Base-by-base conservation (phyloP, 345 rosid genomes). In the Pelargonium nanum region DNA sequence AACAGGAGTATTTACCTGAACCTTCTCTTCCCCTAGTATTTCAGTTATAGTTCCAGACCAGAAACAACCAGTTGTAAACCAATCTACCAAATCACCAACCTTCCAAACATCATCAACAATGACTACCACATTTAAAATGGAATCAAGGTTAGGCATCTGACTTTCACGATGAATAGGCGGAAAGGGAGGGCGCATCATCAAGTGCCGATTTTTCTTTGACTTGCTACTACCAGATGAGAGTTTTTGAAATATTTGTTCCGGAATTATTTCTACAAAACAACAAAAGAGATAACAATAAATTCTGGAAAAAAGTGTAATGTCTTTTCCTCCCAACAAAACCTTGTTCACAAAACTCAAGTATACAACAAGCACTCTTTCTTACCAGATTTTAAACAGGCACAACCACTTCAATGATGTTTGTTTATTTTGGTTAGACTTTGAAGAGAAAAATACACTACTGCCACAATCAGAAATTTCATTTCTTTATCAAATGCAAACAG, bases 51-150 rank as follows among this genome's bases (percentile, higher is more conserved):
- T 74, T 55, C 84, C 89, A 57, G 86, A 75, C 89, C 94, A 86
- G 72, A 65, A 82, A 71, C 85, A 81, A 34, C 22, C 55, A 67
- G 68, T 75, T 56, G 60, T n/a, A 78, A 80, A 80, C 94, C 89
- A 86, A 69, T 86, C 94, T 30, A 86, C 87, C 69, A 80, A 68
- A 74, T 84, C 87, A 40, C 89, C 89, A 60, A 78, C 84, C 74
- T 68, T 70, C 84, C 84, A 84, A 15, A 10, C 63, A 69, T 77
- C 80, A 70, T 66, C 74, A 61, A 66, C 72, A 26, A 73, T 23
- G 30, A 84, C 85, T 10, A 64, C 66, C 52, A 64, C 74, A 48
- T 81, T 80, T 10, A 73, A 65, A 68, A 72, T 70, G 55, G 68
- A 20, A 61, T 25, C 62, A 32, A 59, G 44, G 59, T 65, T 57